Conservation (phyloP, 176 grass and related monocot species). For the Avena atlantica region DNA sequence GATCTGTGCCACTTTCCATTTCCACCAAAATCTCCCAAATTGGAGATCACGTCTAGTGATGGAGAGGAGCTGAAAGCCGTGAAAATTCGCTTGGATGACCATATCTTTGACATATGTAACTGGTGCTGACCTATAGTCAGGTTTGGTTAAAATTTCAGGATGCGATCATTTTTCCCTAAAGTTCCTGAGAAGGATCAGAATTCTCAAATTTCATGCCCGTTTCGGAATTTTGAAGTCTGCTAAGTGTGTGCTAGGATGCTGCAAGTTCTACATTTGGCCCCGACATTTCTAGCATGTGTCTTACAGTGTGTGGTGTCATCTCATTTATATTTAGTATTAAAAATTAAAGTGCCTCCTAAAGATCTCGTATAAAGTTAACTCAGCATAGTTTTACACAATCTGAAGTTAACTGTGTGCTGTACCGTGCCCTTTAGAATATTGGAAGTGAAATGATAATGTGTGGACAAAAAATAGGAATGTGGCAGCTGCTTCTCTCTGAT, state of each 20-base stretch:
- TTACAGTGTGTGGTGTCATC: background rate
- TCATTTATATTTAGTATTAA: background rate
- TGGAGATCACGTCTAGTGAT: background rate
- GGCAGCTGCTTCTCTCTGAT: background rate
- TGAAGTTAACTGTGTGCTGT: background rate
- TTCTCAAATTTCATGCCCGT: background rate
- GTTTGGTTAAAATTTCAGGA: background rate
- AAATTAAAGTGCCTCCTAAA: background rate
- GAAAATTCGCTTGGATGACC: background rate
- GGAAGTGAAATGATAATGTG: slow-evolving; percentile 7
- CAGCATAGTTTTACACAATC: background rate
- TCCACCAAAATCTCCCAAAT: background rate
- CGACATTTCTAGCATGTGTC: background rate
- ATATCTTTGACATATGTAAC: background rate
- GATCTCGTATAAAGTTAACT: background rate
- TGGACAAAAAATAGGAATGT: background rate
- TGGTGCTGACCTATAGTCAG: background rate
- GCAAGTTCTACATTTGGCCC: background rate
- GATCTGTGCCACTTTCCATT: background rate
- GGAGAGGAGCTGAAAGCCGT: background rate
- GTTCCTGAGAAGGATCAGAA: background rate
- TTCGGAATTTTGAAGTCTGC: background rate
- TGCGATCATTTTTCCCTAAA: background rate
- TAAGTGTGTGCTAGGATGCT: background rate
- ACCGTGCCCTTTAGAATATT: background rate